These are phyloP conservation scores for Nannizzia gypsea DNA, from an alignment of 2,329 filamentous ascomycete species.

Conservation along the genomic window DNA sequence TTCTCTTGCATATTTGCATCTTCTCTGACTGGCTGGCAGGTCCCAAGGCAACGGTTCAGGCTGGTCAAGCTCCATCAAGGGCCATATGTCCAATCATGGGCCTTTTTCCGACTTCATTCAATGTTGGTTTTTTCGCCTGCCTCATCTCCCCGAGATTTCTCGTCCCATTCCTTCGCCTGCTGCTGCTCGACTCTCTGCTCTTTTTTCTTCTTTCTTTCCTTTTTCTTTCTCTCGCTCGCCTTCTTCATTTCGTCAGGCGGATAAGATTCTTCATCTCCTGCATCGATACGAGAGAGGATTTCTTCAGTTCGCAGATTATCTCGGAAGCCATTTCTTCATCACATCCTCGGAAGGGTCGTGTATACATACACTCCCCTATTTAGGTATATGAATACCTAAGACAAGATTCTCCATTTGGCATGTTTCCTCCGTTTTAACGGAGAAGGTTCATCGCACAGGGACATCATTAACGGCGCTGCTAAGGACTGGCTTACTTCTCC, in stretches of 20 bases:
- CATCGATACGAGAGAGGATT: not conserved
- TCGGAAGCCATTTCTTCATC: not conserved
- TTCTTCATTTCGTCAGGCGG: not conserved
- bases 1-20: not conserved
- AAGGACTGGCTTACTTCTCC: not conserved
- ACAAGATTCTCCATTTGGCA: not conserved
- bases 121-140: constrained; percentile 11
- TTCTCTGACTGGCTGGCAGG: constrained; percentile 7
- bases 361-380: too few relatives aligned
- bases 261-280: constrained; percentile 3
- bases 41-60: constrained; percentile 11
- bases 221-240: not conserved
- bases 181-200: not conserved
- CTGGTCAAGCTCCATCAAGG: constrained; percentile 11
- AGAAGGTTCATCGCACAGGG: not conserved
- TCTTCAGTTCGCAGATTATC: not conserved
- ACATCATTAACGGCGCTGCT: not conserved
- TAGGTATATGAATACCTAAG: not conserved
- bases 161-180: not conserved
- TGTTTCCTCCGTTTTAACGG: not conserved
- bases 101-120: constrained; percentile 5
- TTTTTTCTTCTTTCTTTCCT: not conserved
- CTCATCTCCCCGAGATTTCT: not conserved
- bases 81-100: constrained; percentile 7
- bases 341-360: too few relatives aligned